These are phyloP conservation scores for Penicillium sp. DNA, from an alignment of 2,329 filamentous ascomycete genomes.

Conservation along the genomic window DNA sequence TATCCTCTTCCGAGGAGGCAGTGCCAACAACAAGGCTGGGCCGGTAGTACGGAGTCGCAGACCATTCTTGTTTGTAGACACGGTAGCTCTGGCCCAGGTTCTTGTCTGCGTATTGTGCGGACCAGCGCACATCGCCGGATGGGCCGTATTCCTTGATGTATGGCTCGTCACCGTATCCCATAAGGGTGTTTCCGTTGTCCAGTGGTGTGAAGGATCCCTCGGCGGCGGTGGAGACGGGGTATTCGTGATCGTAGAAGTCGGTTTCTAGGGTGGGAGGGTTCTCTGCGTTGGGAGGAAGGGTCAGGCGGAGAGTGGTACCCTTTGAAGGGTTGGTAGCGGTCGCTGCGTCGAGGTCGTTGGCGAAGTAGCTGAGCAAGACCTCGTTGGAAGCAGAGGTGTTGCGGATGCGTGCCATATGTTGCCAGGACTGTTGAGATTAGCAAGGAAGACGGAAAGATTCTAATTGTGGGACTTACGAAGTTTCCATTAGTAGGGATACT, in stretches of 20 bases:
- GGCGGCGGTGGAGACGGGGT: constrained; percentile 28
- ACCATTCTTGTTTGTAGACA: constrained; percentile 37
- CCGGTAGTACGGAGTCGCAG: constrained; percentile 31
- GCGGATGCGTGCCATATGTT: constrained; percentile 39
- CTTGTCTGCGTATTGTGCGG: constrained; percentile 34
- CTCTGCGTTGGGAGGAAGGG: constrained; percentile 4
- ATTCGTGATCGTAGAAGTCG: constrained; percentile 22
- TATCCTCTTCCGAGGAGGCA: constrained; percentile 6
- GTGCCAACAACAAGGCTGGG: constrained; percentile 24
- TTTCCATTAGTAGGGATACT: not conserved
- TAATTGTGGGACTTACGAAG: not conserved
- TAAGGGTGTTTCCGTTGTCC: constrained; percentile 25
- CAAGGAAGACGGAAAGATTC: not conserved
- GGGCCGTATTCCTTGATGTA: constrained; percentile 39
- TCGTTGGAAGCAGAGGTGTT: constrained; percentile 31
- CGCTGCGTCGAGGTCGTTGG: constrained; percentile 33
- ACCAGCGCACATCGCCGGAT: constrained; percentile 32
- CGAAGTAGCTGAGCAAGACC: constrained; percentile 32
- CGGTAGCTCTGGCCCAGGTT: constrained; percentile 37
- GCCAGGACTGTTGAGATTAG: constrained; percentile 24
- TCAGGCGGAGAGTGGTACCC: constrained; percentile 13
- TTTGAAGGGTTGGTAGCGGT: constrained; percentile 24
- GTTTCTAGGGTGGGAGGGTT: constrained; percentile 14
- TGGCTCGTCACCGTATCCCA: constrained; percentile 39
- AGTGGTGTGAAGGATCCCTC: constrained; percentile 33